A percentile compares a stretch with the other conserved stretches of the same genome.
Conservation (phyloP, 1,284 basidiomycete species). For the Xanthoconium separans region DNA sequence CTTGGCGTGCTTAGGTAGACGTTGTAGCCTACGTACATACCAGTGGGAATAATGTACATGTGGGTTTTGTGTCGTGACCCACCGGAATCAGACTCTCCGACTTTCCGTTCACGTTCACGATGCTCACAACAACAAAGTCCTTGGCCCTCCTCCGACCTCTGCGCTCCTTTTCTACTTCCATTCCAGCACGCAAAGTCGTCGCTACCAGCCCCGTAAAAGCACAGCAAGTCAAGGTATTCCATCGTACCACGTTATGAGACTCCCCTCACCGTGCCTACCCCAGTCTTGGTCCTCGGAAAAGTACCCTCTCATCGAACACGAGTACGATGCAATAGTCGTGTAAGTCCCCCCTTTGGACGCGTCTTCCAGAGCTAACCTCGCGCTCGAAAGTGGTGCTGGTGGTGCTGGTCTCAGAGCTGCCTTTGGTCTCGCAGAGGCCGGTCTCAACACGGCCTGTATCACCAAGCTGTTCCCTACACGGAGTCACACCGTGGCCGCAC, state of each 20-base stretch:
- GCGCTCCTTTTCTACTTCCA: slow-evolving; percentile 64
- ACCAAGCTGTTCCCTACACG: slow-evolving; percentile 99
- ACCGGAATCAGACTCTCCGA: slow-evolving; percentile 9
- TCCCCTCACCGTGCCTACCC: slow-evolving; percentile 10
- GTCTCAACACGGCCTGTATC: slow-evolving; percentile 98
- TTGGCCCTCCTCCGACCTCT: slow-evolving; percentile 45
- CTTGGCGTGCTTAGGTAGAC: slow-evolving; percentile 50
- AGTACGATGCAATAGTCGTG: slow-evolving; percentile 97
- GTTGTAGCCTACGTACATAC: background rate
- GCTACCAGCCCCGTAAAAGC: slow-evolving; percentile 80
- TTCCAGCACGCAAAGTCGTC: slow-evolving; percentile 60
- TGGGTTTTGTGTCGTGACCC: slow-evolving; percentile 14
- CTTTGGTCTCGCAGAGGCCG: slow-evolving; percentile 98
- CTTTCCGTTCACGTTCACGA: slow-evolving; percentile 15
- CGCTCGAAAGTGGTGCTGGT: slow-evolving; percentile 79
- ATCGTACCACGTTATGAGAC: slow-evolving; percentile 9
- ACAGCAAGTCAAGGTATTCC: slow-evolving; percentile 72
- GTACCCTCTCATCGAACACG: slow-evolving; percentile 97
- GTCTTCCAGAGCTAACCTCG: slow-evolving; percentile 13
- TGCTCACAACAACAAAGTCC: slow-evolving; percentile 32
- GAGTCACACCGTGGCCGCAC: slow-evolving; percentile 98
- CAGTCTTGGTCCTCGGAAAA: slow-evolving; percentile 79
- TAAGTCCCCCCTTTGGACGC: slow-evolving; percentile 44
- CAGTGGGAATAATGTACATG: too few species aligned
- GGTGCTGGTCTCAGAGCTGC: slow-evolving; percentile 98